phyloP scores from a whole-genome alignment of 345 rosid genomes.

The Eucalyptus cloeziana region DNA sequence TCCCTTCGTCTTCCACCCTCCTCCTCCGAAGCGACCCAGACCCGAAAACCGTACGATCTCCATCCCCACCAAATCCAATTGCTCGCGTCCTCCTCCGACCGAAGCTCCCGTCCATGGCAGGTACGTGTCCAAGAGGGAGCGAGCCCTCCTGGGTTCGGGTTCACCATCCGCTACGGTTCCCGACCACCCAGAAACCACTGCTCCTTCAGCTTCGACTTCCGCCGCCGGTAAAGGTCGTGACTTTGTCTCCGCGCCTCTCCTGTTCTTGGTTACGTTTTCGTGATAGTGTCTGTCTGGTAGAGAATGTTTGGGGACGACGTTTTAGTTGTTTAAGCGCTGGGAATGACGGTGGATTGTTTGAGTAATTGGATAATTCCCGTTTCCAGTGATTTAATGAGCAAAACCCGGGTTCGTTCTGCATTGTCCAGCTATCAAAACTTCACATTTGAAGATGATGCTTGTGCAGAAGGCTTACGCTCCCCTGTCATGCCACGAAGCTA shows the following conservation, averaged over 20 bases:
- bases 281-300: not conserved
- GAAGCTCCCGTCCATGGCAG: constrained; percentile 49
- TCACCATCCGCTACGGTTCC: not conserved
- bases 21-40: constrained; percentile 9
- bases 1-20: not conserved
- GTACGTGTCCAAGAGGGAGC: constrained; percentile 65
- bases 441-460: not conserved
- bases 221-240: constrained; percentile 14
- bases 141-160: constrained; percentile 14
- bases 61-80: not conserved
- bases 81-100: not conserved
- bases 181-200: not conserved
- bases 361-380: not conserved
- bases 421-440: not conserved
- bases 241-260: not conserved
- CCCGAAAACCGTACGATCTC: not conserved
- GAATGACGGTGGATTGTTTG: not conserved
- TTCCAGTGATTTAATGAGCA: not conserved
- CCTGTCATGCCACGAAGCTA: not conserved
- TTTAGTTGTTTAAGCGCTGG: not conserved
- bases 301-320: not conserved
- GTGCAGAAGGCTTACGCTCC: not conserved
- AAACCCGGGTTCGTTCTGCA: not conserved
- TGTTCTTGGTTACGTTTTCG: not conserved
- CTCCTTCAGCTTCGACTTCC: constrained; percentile 1